Evolutionary conservation across 2,329 filamentous ascomycete species (phyloP).

Genomic region (Ceratocystiopsis brevicomis): DNA sequence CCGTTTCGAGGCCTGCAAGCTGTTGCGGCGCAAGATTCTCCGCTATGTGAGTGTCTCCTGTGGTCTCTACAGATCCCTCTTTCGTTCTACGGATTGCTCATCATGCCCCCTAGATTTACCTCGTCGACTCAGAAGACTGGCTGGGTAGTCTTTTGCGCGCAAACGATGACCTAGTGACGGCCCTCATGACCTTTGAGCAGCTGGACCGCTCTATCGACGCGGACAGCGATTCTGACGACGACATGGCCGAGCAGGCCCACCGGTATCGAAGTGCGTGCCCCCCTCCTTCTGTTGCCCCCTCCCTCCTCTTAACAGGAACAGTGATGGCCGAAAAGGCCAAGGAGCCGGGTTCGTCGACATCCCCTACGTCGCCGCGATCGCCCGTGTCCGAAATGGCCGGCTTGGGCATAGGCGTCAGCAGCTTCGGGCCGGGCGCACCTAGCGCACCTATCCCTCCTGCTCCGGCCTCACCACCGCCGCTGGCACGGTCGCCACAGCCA

Average conservation of each 20-base stretch:
- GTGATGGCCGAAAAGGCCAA: constrained; percentile 35
- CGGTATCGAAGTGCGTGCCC: constrained; percentile 36
- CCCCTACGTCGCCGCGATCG: constrained; percentile 20
- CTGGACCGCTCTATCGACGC: constrained; percentile 71
- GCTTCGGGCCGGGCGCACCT: neutral
- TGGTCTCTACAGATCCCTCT: neutral
- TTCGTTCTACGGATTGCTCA: too few species aligned
- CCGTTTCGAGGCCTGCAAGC: constrained; percentile 73
- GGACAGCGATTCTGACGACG: constrained; percentile 53
- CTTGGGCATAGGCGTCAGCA: constrained; percentile 19
- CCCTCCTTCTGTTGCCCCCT: neutral
- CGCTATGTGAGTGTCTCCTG: constrained; percentile 42
- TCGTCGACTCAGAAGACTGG: constrained; percentile 80
- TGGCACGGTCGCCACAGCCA: constrained; percentile 19
- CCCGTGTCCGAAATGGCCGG: constrained; percentile 23
- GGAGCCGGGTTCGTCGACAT: constrained; percentile 24
- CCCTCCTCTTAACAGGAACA: constrained; percentile 11
- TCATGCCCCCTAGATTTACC: constrained; percentile 44
- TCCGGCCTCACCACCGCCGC: constrained; percentile 7
- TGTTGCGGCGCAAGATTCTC: constrained; percentile 63
- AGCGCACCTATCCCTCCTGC: neutral
- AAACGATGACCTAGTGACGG: constrained; percentile 88
- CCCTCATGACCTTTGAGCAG: constrained; percentile 86
- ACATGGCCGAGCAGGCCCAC: constrained; percentile 46
- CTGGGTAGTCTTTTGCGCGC: constrained; percentile 80